A percentile compares a stretch with the other conserved stretches of the same genome.
phyloP scores from a whole-genome alignment of 805 yeast species.

The Cyberlindnera mycetangii region DNA sequence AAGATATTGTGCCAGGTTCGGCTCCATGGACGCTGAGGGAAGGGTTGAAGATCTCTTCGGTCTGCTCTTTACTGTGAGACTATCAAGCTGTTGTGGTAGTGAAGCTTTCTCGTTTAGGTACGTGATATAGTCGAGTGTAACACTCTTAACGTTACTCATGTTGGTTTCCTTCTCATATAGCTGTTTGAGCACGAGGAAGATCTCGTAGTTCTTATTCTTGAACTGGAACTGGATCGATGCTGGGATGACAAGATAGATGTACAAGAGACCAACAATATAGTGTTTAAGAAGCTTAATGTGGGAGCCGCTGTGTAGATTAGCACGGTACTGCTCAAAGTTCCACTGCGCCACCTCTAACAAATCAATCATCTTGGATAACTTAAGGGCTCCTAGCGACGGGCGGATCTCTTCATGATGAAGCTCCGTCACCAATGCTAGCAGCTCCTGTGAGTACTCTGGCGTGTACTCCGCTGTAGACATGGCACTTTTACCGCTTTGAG shows the following conservation, averaged over 20 bases:
- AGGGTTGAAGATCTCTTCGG: constrained; percentile 34
- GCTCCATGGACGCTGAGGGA: constrained; percentile 20
- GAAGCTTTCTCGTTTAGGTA: constrained; percentile 24
- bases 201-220: constrained; percentile 36
- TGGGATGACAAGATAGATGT: constrained; percentile 37
- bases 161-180: constrained; percentile 35
- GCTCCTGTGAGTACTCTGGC: constrained; percentile 39
- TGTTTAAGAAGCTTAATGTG: constrained; percentile 31
- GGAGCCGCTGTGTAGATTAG: constrained; percentile 17
- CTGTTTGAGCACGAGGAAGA: constrained; percentile 35
- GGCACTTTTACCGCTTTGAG: background rate
- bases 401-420: constrained; percentile 35
- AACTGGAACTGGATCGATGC: constrained; percentile 39
- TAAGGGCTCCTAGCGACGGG: constrained; percentile 30
- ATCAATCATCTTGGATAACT: constrained; percentile 35
- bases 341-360: constrained; percentile 36
- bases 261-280: constrained; percentile 36
- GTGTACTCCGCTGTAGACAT: constrained; percentile 26
- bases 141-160: constrained; percentile 38
- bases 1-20: constrained; percentile 15
- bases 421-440: constrained; percentile 28
- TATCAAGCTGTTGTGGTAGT: constrained; percentile 3
- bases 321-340: constrained; percentile 32
- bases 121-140: constrained; percentile 33
- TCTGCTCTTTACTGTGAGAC: constrained; percentile 4